Evolutionary conservation across 176 grass and related monocot genomes (phyloP).

Genomic region (Raddia distichophylla): DNA sequence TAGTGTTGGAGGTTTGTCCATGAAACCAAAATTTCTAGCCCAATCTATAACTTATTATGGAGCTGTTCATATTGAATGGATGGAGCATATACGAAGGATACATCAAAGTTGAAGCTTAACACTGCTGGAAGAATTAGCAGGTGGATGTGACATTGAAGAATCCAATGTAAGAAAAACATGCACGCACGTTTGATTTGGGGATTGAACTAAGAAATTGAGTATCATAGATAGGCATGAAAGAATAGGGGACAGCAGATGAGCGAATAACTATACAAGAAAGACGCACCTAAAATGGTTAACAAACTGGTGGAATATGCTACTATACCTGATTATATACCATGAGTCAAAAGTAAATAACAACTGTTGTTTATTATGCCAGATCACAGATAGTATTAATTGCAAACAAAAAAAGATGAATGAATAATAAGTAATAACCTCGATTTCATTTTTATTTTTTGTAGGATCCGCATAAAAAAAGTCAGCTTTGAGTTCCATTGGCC

Average conservation of each 20-base stretch:
- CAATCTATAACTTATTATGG: too few relatives aligned
- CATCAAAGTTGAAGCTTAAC: too few relatives aligned
- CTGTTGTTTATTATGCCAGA: background rate
- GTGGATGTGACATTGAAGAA: too few relatives aligned
- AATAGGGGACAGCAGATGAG: background rate
- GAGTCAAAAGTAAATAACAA: background rate
- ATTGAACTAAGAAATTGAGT: too few relatives aligned
- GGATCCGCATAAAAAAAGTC: conserved; percentile 49
- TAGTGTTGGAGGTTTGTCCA: too few relatives aligned
- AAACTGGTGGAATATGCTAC: background rate
- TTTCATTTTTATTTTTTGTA: conserved; percentile 28
- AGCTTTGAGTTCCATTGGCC: conserved; percentile 54
- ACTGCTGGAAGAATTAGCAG: too few relatives aligned
- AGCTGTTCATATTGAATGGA: too few relatives aligned
- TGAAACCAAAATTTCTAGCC: too few relatives aligned
- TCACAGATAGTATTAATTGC: background rate
- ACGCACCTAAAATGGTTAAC: background rate
- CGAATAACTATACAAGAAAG: background rate
- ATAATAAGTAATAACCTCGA: conserved; percentile 36
- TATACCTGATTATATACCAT: background rate
- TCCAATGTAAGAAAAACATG: too few relatives aligned
- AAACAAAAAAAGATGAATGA: conserved; percentile 17
- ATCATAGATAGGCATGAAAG: too few relatives aligned
- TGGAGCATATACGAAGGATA: too few relatives aligned
- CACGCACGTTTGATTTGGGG: too few relatives aligned